Base-by-base conservation (phyloP, 2,329 filamentous ascomycete genomes). In the Parafenestella ontariensis region DNA sequence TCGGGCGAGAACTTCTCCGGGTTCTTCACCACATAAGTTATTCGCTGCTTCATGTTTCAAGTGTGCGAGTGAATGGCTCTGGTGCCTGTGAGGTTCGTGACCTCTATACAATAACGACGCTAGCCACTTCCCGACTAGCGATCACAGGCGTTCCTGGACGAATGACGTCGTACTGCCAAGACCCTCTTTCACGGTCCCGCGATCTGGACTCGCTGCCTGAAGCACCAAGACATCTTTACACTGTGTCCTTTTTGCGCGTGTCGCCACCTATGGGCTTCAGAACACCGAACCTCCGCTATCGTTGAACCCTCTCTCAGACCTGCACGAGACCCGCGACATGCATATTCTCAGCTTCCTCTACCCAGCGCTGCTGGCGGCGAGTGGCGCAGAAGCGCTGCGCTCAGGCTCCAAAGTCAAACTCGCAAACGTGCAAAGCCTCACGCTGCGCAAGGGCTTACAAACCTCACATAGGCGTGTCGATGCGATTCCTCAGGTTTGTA, bases 381-480 rank as follows among this genome's bases (percentile, higher is more conserved):
- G 66, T 64, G 59, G 61, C 58, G 65, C 62, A 39, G 58, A 65
- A 49, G 75, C 75, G 33, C 58, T 73, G 1, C 67, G 74, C 56
- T 63, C 75, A 67, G 50, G 63, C 64, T 69, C 84, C 70, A 85
- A 81, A 58, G 82, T 88, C 56, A 82, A 87, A 40, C 82, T 89
- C 43, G 86, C 84, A 9, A 82, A 85, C 52, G 89, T 98, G 50
- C 85, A 91, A 63, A 83, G 89, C 43, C 85, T 98, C 36, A 97
- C 93, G 6, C 84, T 97, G 11, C 88, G 87, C 55, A 82, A 84
- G 61, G 82, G 83, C 72, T 81, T 84, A 46, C 79, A 85, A 67
- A 97, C 94, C 0, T 85, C 87, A 33, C 84, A 90, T 70, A 90
- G 92, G 24, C 91, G 94, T 59, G 85, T 92, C 33, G 71, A 87